phyloP scores from a whole-genome alignment of 148 eudicot species.

The Heliosperma pusillum region DNA sequence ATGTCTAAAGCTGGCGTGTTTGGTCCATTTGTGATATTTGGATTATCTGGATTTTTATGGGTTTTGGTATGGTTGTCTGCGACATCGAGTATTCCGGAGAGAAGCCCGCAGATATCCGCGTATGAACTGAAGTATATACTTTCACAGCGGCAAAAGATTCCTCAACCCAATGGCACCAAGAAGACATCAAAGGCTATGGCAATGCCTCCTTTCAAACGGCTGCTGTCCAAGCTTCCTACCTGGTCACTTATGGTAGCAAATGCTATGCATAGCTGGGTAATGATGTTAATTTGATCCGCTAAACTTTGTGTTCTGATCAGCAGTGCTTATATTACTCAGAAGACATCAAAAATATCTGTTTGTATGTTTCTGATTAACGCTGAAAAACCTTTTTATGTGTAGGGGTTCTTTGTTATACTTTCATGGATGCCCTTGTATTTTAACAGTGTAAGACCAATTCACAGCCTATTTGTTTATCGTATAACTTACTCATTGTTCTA shows the following conservation, averaged over 20 bases:
- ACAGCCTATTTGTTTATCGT: background rate
- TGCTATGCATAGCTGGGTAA: slow-evolving; percentile 97
- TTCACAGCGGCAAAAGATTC: slow-evolving; percentile 29
- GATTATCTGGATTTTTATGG: slow-evolving; percentile 86
- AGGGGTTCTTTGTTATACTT: slow-evolving; percentile 93
- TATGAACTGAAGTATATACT: slow-evolving; percentile 73
- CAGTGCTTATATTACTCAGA: background rate
- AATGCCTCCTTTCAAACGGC: slow-evolving; percentile 73
- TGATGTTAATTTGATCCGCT: slow-evolving; percentile 1
- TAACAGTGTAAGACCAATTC: slow-evolving; percentile 50
- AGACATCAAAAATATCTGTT: background rate
- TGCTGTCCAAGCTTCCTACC: slow-evolving; percentile 78
- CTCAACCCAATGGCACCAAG: slow-evolving; percentile 29
- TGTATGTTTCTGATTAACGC: background rate
- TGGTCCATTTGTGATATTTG: slow-evolving; percentile 94
- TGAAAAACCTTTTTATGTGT: slow-evolving; percentile 24
- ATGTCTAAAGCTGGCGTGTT: slow-evolving; percentile 83
- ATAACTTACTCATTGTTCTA: background rate
- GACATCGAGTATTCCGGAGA: slow-evolving; percentile 79
- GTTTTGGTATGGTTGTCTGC: slow-evolving; percentile 93
- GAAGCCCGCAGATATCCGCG: slow-evolving; percentile 63
- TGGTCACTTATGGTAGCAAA: slow-evolving; percentile 92
- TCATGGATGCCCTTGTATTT: slow-evolving; percentile 98
- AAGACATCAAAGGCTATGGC: slow-evolving; percentile 35
- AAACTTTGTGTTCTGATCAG: background rate